phyloP scores from a whole-genome alignment of 768 basidiomycete species.

The Rickenella mellea region DNA sequence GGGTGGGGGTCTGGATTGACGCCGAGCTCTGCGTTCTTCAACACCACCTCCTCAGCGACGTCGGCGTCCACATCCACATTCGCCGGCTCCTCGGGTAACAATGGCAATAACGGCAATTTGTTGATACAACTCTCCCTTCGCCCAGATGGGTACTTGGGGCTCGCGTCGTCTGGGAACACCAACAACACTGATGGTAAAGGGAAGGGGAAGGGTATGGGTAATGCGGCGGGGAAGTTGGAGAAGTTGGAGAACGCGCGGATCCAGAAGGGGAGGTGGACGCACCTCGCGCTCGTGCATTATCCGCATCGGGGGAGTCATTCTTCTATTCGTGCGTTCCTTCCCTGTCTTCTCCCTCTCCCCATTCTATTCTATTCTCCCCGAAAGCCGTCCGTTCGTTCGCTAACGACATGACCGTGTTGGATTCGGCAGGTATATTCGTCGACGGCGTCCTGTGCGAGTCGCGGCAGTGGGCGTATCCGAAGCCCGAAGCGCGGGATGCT shows the following conservation, averaged over 20 bases:
- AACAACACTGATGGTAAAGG: too few relatives aligned
- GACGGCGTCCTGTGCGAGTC: slow-evolving; percentile 64
- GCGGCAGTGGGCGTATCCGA: slow-evolving; percentile 57
- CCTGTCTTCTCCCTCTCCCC: slow-evolving; percentile 32
- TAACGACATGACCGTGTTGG: slow-evolving; percentile 4
- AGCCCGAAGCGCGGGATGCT: slow-evolving; percentile 27
- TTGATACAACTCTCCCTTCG: slow-evolving; percentile 39
- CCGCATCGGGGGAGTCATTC: slow-evolving; percentile 46
- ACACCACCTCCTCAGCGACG: too few relatives aligned
- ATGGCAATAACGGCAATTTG: too few relatives aligned
- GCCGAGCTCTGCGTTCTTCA: too few relatives aligned
- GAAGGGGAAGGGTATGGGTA: too few relatives aligned
- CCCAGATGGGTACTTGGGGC: slow-evolving; percentile 47
- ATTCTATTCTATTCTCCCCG: slow-evolving; percentile 52
- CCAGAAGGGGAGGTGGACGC: slow-evolving; percentile 58
- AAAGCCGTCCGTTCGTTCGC: slow-evolving; percentile 53
- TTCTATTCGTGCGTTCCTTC: slow-evolving; percentile 39
- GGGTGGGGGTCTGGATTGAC: too few relatives aligned
- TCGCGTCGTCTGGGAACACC: slow-evolving; percentile 30
- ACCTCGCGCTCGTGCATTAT: slow-evolving; percentile 58
- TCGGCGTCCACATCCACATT: slow-evolving; percentile 24
- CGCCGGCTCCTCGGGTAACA: too few relatives aligned
- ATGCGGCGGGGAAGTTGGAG: too few relatives aligned
- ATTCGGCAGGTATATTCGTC: slow-evolving; percentile 53
- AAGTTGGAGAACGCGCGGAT: slow-evolving; percentile 39